These are phyloP conservation scores for Rhodotorula sp. DNA, from an alignment of 1,284 basidiomycete species.

Conservation along the genomic window DNA sequence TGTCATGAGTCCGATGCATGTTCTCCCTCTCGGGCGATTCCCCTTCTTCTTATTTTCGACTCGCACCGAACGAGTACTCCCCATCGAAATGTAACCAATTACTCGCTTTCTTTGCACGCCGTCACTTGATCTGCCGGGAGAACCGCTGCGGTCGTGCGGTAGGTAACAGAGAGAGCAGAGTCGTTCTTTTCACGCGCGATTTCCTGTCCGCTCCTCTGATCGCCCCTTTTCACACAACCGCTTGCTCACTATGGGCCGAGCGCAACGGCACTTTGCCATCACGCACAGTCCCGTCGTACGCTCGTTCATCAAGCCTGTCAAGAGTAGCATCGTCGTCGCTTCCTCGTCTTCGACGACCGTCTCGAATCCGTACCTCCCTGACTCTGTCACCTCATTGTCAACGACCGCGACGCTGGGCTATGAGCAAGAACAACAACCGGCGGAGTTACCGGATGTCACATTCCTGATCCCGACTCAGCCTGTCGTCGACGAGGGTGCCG, in stretches of 20 bases:
- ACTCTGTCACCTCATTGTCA: background rate
- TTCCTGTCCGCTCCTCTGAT: background rate
- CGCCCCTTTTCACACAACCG: no score
- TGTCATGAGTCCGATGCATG: no score
- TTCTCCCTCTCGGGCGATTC: no score
- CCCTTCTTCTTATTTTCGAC: no score
- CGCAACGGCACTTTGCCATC: slow-evolving; percentile 23
- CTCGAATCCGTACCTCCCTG: slow-evolving; percentile 11
- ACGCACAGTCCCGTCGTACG: slow-evolving; percentile 36
- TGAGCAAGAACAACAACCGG: background rate
- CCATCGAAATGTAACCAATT: no score
- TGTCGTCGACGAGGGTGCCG: background rate
- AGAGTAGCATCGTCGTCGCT: slow-evolving; percentile 7
- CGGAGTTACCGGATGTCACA: background rate
- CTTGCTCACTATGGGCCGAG: slow-evolving; percentile 4
- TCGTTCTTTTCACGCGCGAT: no score
- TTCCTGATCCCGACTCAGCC: slow-evolving; percentile 40
- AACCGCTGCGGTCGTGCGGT: no score
- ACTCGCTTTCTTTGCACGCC: no score
- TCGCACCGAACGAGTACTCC: no score
- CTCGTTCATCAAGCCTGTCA: slow-evolving; percentile 34
- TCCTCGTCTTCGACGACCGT: background rate
- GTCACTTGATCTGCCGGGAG: no score
- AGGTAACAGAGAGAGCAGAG: no score
- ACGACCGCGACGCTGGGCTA: background rate